These are phyloP conservation scores for Arachis monticola DNA, from an alignment of 331 rosid genomes.

Conservation along the genomic window DNA sequence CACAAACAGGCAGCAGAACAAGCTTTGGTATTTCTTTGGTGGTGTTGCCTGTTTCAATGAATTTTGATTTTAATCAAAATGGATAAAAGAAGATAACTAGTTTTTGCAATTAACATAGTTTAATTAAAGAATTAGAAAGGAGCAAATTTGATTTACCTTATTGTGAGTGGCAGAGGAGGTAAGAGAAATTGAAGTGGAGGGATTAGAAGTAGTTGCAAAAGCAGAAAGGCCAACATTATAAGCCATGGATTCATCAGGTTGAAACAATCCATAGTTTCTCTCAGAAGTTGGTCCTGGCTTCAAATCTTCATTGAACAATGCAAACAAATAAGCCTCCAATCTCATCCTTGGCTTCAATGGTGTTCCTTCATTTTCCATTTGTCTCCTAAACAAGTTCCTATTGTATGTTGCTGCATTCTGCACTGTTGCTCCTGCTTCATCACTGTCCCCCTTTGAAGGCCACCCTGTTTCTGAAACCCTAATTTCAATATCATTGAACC, in stretches of 20 bases:
- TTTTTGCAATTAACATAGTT: slow-evolving; percentile 21
- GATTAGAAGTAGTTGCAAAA: slow-evolving; percentile 53
- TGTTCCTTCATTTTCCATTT: slow-evolving; percentile 84
- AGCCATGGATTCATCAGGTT: slow-evolving; percentile 82
- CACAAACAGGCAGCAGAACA: slow-evolving; percentile 64
- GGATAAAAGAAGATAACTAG: slow-evolving; percentile 42
- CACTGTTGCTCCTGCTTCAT: slow-evolving; percentile 74
- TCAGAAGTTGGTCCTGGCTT: slow-evolving; percentile 91
- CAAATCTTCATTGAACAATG: slow-evolving; percentile 90
- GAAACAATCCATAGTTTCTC: slow-evolving; percentile 80
- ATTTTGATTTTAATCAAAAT: slow-evolving; percentile 34
- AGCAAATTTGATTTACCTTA: slow-evolving; percentile 43
- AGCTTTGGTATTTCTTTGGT: slow-evolving; percentile 59
- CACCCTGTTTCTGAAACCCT: slow-evolving; percentile 92
- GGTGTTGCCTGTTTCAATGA: slow-evolving; percentile 64
- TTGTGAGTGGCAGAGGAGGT: slow-evolving; percentile 67
- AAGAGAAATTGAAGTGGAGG: slow-evolving; percentile 75
- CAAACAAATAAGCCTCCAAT: slow-evolving; percentile 79
- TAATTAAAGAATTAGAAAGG: neutral
- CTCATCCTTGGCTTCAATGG: slow-evolving; percentile 82
- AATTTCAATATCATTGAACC: slow-evolving; percentile 71
- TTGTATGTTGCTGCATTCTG: slow-evolving; percentile 80
- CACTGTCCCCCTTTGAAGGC: slow-evolving; percentile 82
- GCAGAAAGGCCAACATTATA: slow-evolving; percentile 78
- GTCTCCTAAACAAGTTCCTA: slow-evolving; percentile 78